phyloP scores from a whole-genome alignment of 805 yeast species.

The Nakazawaea ambrosiae region DNA sequence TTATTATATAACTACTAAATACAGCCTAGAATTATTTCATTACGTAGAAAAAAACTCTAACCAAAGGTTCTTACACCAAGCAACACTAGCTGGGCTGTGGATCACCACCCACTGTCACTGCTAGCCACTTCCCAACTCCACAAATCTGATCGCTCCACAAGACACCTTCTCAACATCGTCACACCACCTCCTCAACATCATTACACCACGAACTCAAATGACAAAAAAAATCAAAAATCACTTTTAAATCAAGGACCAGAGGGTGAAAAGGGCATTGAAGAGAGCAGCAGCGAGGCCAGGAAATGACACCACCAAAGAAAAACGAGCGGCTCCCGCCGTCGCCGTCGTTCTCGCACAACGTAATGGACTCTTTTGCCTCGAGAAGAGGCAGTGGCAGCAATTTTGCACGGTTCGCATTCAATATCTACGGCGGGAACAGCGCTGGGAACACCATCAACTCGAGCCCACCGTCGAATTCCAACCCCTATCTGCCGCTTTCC shows the following conservation, averaged over 20 bases:
- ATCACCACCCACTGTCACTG: too few relatives aligned
- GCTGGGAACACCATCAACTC: constrained; percentile 6
- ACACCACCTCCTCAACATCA: too few relatives aligned
- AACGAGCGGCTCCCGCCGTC: constrained; percentile 1
- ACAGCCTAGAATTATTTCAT: too few relatives aligned
- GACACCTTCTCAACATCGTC: too few relatives aligned
- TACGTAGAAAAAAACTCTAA: too few relatives aligned
- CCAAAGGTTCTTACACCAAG: too few relatives aligned
- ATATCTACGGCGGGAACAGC: constrained; percentile 41
- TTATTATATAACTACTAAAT: too few relatives aligned
- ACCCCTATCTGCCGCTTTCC: constrained; percentile 8
- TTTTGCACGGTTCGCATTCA: constrained; percentile 51
- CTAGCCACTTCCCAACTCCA: too few relatives aligned
- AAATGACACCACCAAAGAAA: constrained; percentile 1
- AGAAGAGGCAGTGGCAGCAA: constrained; percentile 23
- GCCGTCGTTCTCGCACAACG: constrained; percentile 9
- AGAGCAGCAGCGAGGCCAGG: too few relatives aligned
- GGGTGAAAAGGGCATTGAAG: too few relatives aligned
- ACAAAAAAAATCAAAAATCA: background rate
- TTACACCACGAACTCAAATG: background rate
- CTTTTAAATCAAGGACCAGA: background rate
- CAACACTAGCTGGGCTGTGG: too few relatives aligned
- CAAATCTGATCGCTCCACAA: too few relatives aligned
- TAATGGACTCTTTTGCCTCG: constrained; percentile 14
- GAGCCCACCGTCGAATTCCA: constrained; percentile 5